phyloP scores from a whole-genome alignment of 768 basidiomycete genomes.

The Hysterangium stoloniferum region DNA sequence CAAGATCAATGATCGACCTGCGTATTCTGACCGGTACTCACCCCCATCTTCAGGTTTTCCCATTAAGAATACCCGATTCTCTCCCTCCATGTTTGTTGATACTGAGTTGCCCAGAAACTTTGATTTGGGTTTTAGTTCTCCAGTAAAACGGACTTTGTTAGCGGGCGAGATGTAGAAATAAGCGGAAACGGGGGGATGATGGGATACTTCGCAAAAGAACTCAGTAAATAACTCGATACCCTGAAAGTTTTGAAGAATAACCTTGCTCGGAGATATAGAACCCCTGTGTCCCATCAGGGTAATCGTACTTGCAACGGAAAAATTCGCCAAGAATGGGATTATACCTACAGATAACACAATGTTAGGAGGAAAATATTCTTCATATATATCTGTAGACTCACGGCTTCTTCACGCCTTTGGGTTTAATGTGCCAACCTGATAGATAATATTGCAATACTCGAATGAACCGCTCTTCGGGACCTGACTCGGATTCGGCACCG shows the following conservation, averaged over 20 bases:
- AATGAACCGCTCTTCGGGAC: slow-evolving; percentile 87
- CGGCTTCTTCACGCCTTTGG: slow-evolving; percentile 99
- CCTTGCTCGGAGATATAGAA: slow-evolving; percentile 98
- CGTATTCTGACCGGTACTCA: slow-evolving; percentile 30
- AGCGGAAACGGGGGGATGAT: slow-evolving; percentile 92
- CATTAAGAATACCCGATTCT: slow-evolving; percentile 80
- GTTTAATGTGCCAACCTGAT: slow-evolving; percentile 99
- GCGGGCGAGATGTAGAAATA: slow-evolving; percentile 93
- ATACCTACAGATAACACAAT: slow-evolving; percentile 47
- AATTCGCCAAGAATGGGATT: slow-evolving; percentile 97
- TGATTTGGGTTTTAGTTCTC: slow-evolving; percentile 92
- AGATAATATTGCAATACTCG: slow-evolving; percentile 91
- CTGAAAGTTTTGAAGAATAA: slow-evolving; percentile 20
- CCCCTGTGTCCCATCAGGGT: slow-evolving; percentile 83
- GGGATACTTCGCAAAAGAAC: slow-evolving; percentile 59
- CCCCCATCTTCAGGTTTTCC: slow-evolving; percentile 82
- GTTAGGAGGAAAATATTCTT: slow-evolving; percentile 9
- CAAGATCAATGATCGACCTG: not conserved
- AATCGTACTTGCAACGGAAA: slow-evolving; percentile 93
- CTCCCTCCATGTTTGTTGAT: slow-evolving; percentile 93
- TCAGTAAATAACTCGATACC: not conserved
- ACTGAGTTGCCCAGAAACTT: slow-evolving; percentile 97
- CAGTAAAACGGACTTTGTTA: slow-evolving; percentile 79
- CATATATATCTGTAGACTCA: slow-evolving; percentile 34
- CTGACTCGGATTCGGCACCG: slow-evolving; percentile 71